Conservation (phyloP, 768 basidiomycete species). For the Boletellus ananas region DNA sequence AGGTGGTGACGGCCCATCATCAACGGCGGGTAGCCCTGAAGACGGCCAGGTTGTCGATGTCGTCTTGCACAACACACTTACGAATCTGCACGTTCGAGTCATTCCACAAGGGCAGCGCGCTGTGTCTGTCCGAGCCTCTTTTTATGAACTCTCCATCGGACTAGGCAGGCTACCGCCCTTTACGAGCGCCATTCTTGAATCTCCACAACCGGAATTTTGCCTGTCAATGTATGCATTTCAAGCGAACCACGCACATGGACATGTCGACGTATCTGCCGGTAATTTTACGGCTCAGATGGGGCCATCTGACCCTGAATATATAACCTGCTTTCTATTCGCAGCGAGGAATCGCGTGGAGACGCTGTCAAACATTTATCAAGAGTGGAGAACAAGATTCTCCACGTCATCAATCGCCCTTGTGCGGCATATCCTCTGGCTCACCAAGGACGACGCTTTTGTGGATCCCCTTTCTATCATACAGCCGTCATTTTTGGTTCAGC, state of each 20-base stretch:
- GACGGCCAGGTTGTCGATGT: slow-evolving; percentile 15
- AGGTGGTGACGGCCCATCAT: neutral
- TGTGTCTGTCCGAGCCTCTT: slow-evolving; percentile 3
- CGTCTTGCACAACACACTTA: slow-evolving; percentile 13
- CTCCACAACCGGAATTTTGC: slow-evolving; percentile 18
- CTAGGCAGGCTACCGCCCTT: slow-evolving; percentile 8
- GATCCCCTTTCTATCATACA: slow-evolving; percentile 82
- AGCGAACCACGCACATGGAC: slow-evolving; percentile 7
- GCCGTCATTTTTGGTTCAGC: slow-evolving; percentile 79
- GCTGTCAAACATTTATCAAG: slow-evolving; percentile 22
- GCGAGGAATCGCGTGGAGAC: slow-evolving; percentile 8
- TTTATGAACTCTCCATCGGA: slow-evolving; percentile 16
- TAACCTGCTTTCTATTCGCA: slow-evolving; percentile 13
- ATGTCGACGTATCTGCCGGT: slow-evolving; percentile 20
- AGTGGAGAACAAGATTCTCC: slow-evolving; percentile 29
- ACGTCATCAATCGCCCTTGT: slow-evolving; percentile 39
- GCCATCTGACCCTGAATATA: slow-evolving; percentile 30
- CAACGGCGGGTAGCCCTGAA: neutral
- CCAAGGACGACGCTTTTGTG: slow-evolving; percentile 48
- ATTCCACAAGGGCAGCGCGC: neutral
- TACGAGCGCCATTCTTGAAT: neutral
- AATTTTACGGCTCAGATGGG: slow-evolving; percentile 24
- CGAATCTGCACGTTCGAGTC: slow-evolving; percentile 15
- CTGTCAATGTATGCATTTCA: slow-evolving; percentile 19
- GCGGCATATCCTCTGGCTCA: slow-evolving; percentile 46